These are phyloP conservation scores for Pythium catenulatum DNA, from an alignment of 352 stramenopile genomes.

Conservation along the genomic window DNA sequence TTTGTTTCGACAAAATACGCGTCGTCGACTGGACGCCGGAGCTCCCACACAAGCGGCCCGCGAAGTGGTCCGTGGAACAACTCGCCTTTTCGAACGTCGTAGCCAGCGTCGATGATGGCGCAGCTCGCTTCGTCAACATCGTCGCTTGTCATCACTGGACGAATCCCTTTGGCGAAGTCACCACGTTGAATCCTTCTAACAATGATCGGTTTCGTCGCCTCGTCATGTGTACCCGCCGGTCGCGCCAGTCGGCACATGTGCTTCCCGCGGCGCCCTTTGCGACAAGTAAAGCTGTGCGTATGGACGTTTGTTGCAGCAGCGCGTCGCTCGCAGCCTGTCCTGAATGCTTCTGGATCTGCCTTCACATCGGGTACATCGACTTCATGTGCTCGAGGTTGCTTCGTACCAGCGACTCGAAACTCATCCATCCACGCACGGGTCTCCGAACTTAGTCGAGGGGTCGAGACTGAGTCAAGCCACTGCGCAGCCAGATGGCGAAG, in stretches of 20 bases:
- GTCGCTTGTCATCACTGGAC: background rate
- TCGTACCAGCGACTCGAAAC: background rate
- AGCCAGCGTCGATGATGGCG: background rate
- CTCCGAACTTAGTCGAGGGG: background rate
- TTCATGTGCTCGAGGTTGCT: background rate
- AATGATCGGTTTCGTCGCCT: slow-evolving; percentile 6
- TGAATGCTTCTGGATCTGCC: background rate
- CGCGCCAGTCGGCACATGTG: background rate
- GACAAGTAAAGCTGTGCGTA: background rate
- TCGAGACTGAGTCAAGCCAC: background rate
- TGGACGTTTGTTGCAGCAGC: slow-evolving; percentile 1
- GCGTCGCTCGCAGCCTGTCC: background rate
- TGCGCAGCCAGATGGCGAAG: background rate
- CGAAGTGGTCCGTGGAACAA: background rate
- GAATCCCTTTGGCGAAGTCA: background rate
- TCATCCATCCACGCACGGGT: background rate
- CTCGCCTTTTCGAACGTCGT: background rate
- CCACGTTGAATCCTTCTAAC: background rate
- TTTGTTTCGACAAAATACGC: slow-evolving; percentile 24
- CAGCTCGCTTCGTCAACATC: background rate
- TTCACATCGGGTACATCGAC: background rate
- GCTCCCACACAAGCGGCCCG: background rate
- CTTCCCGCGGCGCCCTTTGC: background rate
- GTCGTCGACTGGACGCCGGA: background rate
- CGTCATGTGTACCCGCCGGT: background rate